These are phyloP conservation scores for Polyporus tsugae DNA, from an alignment of 1,284 basidiomycete genomes.

Conservation along the genomic window DNA sequence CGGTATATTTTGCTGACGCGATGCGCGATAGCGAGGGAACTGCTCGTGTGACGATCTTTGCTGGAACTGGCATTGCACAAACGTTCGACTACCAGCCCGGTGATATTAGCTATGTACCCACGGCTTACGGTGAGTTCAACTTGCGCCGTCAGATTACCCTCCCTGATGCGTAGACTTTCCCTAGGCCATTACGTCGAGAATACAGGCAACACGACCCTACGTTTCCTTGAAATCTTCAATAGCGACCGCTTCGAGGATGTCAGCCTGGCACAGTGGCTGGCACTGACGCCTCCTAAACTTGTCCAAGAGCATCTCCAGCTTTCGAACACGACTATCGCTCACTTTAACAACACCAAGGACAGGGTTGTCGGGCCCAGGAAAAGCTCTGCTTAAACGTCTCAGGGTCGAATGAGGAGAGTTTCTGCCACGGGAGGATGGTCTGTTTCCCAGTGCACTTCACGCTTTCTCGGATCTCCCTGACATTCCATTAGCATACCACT, in stretches of 20 bases:
- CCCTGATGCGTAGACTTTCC: background rate
- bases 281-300: constrained; percentile 64
- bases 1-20: background rate
- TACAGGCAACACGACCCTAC: constrained; percentile 68
- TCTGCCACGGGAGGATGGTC: background rate
- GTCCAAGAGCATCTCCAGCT: constrained; percentile 67
- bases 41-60: constrained; percentile 70
- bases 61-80: constrained; percentile 62
- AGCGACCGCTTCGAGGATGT: constrained; percentile 66
- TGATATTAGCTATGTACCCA: constrained; percentile 70
- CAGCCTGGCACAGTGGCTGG: constrained; percentile 71
- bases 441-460: background rate
- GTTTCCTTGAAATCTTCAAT: constrained; percentile 72
- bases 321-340: constrained; percentile 55
- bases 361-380: constrained; percentile 48
- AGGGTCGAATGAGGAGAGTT: background rate
- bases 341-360: constrained; percentile 60
- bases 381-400: background rate
- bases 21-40: constrained; percentile 53
- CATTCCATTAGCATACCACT: background rate
- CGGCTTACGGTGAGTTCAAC: constrained; percentile 52
- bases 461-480: background rate
- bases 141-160: background rate
- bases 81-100: constrained; percentile 76
- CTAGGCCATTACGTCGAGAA: constrained; percentile 75